A percentile compares a stretch with the other conserved stretches of the same genome.
phyloP scores from a whole-genome alignment of 768 basidiomycete species.

The Amanita rubescens region DNA sequence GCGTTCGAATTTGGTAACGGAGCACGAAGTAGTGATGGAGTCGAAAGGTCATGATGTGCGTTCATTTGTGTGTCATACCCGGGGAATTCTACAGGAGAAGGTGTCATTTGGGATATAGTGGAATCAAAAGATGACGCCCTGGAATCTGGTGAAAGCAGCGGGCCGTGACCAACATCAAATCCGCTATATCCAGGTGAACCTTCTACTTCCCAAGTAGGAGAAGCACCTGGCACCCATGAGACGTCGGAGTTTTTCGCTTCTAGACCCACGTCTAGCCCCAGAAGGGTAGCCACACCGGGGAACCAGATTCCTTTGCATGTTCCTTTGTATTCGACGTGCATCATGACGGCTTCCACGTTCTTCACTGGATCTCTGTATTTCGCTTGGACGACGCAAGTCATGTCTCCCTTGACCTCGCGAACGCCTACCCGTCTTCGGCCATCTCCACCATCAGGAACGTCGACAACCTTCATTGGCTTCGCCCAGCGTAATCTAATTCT shows the following conservation, averaged over 20 bases:
- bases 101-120: conserved; percentile 17
- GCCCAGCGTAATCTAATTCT: conserved; percentile 76
- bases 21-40: conserved; percentile 64
- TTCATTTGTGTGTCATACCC: conserved; percentile 10
- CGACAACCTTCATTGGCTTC: conserved; percentile 43
- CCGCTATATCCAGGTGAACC: conserved; percentile 69
- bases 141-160: conserved; percentile 25
- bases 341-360: conserved; percentile 45
- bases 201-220: conserved; percentile 50
- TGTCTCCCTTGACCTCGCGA: conserved; percentile 58
- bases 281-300: conserved; percentile 73
- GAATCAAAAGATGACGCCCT: conserved; percentile 47
- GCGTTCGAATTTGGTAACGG: conserved; percentile 60
- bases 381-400: conserved; percentile 53
- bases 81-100: conserved; percentile 13
- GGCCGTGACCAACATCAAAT: conserved; percentile 46
- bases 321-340: conserved; percentile 65
- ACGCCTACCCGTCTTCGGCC: conserved; percentile 65
- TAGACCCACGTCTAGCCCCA: conserved; percentile 71
- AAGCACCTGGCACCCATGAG: conserved; percentile 49
- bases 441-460: conserved; percentile 37
- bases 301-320: conserved; percentile 76
- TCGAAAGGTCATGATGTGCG: conserved; percentile 36
- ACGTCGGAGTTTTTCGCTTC: conserved; percentile 64
- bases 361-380: conserved; percentile 31